phyloP scores from a whole-genome alignment of 768 basidiomycete species.

The Russula sp. region DNA sequence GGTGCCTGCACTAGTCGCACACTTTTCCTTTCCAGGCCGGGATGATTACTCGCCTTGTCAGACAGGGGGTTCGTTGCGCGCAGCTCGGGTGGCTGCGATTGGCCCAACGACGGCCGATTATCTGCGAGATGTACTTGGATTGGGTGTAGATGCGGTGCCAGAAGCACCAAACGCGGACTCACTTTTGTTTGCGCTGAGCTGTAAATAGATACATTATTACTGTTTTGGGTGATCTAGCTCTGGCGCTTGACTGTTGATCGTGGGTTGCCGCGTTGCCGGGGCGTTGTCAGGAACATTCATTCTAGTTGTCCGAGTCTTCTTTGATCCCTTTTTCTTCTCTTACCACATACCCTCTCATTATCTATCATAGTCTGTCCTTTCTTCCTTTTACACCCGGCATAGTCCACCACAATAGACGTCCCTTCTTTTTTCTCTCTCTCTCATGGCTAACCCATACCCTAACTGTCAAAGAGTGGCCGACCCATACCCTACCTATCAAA shows the following conservation, averaged over 20 bases:
- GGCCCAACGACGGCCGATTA: conserved; percentile 59
- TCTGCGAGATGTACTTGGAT: conserved; percentile 39
- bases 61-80: not conserved
- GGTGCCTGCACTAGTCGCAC: conserved; percentile 41
- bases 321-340: no score
- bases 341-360: no score
- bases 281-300: no score
- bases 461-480: no score
- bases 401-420: not conserved
- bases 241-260: not conserved
- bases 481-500: conserved; percentile 7
- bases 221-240: not conserved
- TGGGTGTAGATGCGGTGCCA: conserved; percentile 52
- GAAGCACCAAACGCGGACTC: conserved; percentile 51
- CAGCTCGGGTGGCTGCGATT: conserved; percentile 48
- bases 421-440: not conserved
- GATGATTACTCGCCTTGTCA: not conserved
- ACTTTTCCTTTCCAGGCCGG: conserved; percentile 37
- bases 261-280: no score
- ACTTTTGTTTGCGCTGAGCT: conserved; percentile 32
- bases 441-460: conserved; percentile 6
- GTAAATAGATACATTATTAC: not conserved
- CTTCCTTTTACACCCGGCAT: no score
- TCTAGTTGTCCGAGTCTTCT: no score
- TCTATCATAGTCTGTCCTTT: not conserved